phyloP scores from a whole-genome alignment of 2,329 filamentous ascomycete genomes.

The Chrysoporthe austroafricana region DNA sequence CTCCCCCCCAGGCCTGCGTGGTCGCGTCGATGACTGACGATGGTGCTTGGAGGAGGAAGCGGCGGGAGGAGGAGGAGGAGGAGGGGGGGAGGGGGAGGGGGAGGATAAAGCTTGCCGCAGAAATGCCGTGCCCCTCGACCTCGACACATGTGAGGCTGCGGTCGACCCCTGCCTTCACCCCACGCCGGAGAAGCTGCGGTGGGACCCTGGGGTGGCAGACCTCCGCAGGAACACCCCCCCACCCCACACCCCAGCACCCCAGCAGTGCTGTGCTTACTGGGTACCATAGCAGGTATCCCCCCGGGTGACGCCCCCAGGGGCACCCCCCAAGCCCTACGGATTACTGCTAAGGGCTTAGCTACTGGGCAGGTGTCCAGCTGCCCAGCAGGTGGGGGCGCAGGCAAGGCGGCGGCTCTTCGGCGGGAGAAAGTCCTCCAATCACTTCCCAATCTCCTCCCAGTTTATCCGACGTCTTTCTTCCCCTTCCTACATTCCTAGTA shows the following conservation, averaged over 20 bases:
- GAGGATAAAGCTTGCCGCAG: neutral
- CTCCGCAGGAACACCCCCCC: conserved; percentile 1
- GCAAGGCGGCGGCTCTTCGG: conserved; percentile 6
- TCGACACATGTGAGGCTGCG: neutral
- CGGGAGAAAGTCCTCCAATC: conserved; percentile 11
- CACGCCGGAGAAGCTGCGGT: neutral
- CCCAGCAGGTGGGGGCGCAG: neutral
- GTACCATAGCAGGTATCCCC: neutral
- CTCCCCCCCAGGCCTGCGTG: neutral
- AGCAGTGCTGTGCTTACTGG: too few relatives aligned
- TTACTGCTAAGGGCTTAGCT: neutral
- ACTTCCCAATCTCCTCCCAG: neutral
- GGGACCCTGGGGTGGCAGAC: conserved; percentile 8
- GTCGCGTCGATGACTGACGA: neutral
- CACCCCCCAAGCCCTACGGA: neutral
- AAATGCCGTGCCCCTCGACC: neutral
- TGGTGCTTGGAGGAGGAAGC: neutral
- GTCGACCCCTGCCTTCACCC: neutral
- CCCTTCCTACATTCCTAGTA: neutral
- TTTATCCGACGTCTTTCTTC: neutral
- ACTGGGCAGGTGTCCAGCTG: too few relatives aligned
- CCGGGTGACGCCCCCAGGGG: neutral
- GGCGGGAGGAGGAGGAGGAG: neutral
- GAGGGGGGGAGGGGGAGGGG: neutral
- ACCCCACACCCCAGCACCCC: neutral